Conservation (phyloP, 768 basidiomycete species). For the Gymnopilus dilepis region DNA sequence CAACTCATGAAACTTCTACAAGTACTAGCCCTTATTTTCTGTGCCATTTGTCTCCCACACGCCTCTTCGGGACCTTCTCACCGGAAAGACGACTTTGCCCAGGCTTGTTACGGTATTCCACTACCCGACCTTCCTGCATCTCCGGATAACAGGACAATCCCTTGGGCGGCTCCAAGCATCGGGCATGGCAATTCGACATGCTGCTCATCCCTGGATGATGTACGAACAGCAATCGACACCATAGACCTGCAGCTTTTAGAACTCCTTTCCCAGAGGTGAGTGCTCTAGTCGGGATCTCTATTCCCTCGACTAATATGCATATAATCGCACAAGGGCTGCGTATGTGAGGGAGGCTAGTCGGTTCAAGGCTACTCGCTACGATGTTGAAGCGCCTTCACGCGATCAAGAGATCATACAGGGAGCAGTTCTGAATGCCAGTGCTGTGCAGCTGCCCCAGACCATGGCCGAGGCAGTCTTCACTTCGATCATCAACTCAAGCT, state of each 20-base stretch:
- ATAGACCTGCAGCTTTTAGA: conserved; percentile 27
- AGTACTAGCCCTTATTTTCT: background rate
- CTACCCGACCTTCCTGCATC: conserved; percentile 22
- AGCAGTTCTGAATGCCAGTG: conserved; percentile 24
- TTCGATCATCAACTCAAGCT: conserved; percentile 30
- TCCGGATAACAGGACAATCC: conserved; percentile 24
- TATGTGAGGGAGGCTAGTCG: conserved; percentile 33
- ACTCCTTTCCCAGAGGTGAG: conserved; percentile 30
- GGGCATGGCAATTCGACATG: conserved; percentile 23
- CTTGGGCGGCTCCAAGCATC: conserved; percentile 29
- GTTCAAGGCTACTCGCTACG: conserved; percentile 28
- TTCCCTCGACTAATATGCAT: background rate
- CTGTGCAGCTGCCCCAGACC: conserved; percentile 26
- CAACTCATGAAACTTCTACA: conserved; percentile 2
- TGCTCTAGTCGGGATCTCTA: background rate
- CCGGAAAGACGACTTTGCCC: conserved; percentile 13
- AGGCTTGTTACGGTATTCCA: conserved; percentile 21
- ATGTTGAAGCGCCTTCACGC: conserved; percentile 31
- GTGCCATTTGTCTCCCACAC: conserved; percentile 10
- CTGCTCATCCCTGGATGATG: conserved; percentile 30
- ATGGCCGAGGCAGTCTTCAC: conserved; percentile 28
- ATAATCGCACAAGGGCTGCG: conserved; percentile 24
- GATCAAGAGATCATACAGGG: conserved; percentile 29
- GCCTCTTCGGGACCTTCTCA: background rate
- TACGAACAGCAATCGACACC: conserved; percentile 29